A percentile compares a stretch with the other conserved stretches of the same genome.
Evolutionary conservation across 805 yeast genomes (phyloP).

Genomic region (Ogataea wickerhamii): DNA sequence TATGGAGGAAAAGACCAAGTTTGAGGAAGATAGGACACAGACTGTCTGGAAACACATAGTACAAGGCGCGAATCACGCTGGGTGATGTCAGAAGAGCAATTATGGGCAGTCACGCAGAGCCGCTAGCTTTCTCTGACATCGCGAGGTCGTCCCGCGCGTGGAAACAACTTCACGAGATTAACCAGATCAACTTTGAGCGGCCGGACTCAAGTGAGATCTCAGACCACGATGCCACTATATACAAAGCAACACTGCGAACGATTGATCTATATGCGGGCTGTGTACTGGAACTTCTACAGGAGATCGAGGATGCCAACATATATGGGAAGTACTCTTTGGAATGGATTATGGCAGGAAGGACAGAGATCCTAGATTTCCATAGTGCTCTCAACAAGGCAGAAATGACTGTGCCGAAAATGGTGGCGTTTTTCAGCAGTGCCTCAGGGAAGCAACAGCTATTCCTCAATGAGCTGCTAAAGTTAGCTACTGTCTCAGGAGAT

Average conservation of each 20-base stretch:
- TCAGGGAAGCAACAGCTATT: slow-evolving; percentile 25
- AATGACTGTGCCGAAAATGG: slow-evolving; percentile 1
- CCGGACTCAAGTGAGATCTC: background rate
- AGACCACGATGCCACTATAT: background rate
- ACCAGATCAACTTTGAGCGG: background rate
- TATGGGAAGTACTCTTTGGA: background rate
- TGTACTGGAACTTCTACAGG: background rate
- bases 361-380: background rate
- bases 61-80: no score
- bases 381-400: slow-evolving; percentile 4
- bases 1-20: no score
- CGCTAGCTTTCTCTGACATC: slow-evolving; percentile 1
- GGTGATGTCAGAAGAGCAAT: background rate
- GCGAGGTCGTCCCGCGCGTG: slow-evolving; percentile 1
- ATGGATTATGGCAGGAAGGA: slow-evolving; percentile 1
- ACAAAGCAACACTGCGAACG: background rate
- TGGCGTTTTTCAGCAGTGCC: slow-evolving; percentile 1
- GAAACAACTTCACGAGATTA: background rate
- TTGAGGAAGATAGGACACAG: no score
- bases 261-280: background rate
- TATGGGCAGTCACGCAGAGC: background rate
- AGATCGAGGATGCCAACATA: background rate
- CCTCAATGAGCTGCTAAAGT: slow-evolving; percentile 7
- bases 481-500: slow-evolving; percentile 31
- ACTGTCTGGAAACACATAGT: no score